Evolutionary conservation across 306 rosid species (phyloP).

Genomic region (Cucurbita argyrosperma): DNA sequence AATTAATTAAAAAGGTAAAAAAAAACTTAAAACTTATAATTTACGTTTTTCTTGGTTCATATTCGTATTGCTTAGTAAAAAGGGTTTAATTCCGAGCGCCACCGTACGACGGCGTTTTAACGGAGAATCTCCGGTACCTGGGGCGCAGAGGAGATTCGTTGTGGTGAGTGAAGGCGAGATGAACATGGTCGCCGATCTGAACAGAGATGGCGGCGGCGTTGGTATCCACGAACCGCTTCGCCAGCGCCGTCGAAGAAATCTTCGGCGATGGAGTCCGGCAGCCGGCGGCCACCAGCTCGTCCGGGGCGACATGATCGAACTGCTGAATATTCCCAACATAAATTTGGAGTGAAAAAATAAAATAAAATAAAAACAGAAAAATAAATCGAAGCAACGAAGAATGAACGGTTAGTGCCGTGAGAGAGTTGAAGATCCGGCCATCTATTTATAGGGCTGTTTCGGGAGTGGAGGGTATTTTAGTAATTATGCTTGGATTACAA

Average conservation of each 20-base stretch:
- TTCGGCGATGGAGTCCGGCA: conserved; percentile 87
- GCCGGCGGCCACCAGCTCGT: conserved; percentile 85
- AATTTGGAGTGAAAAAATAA: too few relatives aligned
- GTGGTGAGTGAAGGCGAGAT: conserved; percentile 58
- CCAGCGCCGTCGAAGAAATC: conserved; percentile 32
- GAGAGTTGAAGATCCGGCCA: background rate
- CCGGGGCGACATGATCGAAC: conserved; percentile 80
- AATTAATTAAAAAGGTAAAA: too few relatives aligned
- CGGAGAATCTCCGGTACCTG: conserved; percentile 33
- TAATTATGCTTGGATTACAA: background rate
- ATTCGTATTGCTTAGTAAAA: too few relatives aligned
- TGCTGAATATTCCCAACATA: conserved; percentile 84
- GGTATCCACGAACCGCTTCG: conserved; percentile 41
- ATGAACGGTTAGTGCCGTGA: background rate
- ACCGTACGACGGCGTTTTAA: background rate
- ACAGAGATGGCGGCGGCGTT: conserved; percentile 46
- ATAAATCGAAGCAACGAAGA: too few relatives aligned
- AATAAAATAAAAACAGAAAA: too few relatives aligned
- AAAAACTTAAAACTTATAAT: too few relatives aligned
- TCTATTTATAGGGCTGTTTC: background rate
- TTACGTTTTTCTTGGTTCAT: too few relatives aligned
- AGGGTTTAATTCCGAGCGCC: too few relatives aligned
- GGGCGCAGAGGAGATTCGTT: conserved; percentile 59
- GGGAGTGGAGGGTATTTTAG: background rate
- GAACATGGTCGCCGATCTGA: conserved; percentile 57